Evolutionary conservation across 805 yeast species (phyloP).

Genomic region (Metschnikowia gruessii): DNA sequence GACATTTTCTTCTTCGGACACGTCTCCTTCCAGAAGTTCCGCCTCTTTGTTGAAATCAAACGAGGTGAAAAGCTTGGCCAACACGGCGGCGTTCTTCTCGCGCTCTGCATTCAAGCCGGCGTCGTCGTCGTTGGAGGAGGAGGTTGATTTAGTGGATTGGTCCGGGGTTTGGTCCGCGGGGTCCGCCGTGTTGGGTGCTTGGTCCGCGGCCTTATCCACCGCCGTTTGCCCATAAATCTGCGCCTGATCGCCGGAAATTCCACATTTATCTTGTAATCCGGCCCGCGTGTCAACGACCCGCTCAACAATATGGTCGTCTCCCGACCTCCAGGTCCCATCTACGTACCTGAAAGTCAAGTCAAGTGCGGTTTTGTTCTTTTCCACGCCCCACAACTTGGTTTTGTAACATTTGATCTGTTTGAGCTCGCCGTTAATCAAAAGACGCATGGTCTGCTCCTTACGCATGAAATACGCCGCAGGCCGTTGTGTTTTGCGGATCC

Average conservation of each 20-base stretch:
- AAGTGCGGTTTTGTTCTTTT: slow-evolving; percentile 51
- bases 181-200: neutral
- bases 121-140: too few species aligned
- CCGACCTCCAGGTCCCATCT: slow-evolving; percentile 76
- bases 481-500: slow-evolving; percentile 57
- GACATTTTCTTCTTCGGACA: slow-evolving; percentile 30
- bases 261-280: slow-evolving; percentile 20
- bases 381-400: slow-evolving; percentile 88
- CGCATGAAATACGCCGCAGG: slow-evolving; percentile 34
- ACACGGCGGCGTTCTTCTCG: slow-evolving; percentile 40
- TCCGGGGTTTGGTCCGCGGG: slow-evolving; percentile 23
- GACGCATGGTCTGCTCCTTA: slow-evolving; percentile 61
- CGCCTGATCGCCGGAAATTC: slow-evolving; percentile 26
- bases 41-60: slow-evolving; percentile 55
- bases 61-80: slow-evolving; percentile 46
- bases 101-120: slow-evolving; percentile 20
- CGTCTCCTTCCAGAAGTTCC: slow-evolving; percentile 34
- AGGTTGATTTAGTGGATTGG: slow-evolving; percentile 23
- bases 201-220: neutral
- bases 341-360: slow-evolving; percentile 63
- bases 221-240: slow-evolving; percentile 23
- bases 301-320: slow-evolving; percentile 76
- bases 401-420: slow-evolving; percentile 61
- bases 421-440: slow-evolving; percentile 54
- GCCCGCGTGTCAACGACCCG: slow-evolving; percentile 23